Base-by-base conservation (phyloP, 202 grass and related monocot genomes). In the Schoenoplectus triqueter region DNA sequence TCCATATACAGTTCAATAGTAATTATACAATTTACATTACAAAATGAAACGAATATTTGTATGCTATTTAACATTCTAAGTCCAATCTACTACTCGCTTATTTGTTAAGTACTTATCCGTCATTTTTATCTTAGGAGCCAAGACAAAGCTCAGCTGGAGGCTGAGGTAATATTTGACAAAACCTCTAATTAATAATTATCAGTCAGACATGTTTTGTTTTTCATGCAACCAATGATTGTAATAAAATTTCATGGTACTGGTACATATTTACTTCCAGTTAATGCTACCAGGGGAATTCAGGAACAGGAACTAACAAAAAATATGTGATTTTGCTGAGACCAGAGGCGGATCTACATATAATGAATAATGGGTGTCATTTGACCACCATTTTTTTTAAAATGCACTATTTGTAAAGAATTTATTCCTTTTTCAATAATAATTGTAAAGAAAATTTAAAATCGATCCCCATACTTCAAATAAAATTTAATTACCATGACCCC, bases 101-200 rank as follows among this genome's bases (percentile, higher is more conserved):
- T 0, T 54, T 4, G 0, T 75, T 75, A 31, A 31, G 31, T 22
- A 10, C 14, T 7, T 52, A 54, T 51, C 18, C 50, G 9, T 22
- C 8, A 22, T 52, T 22, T 54, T 39, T 74, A 0, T 52, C 18
- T 54, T 31, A 75, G 49, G 10, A 73, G n/a, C 18, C 48, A 39
- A 54, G 72, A 55, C 11, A 75, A 75, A 75, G 72, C 72, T 55
- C 48, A 39, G 10, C 10, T 75, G 9, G 72, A 75, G 19, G 49
- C 72, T 31, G 48, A 55, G 19, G 72, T 55, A 75, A 52, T 39
- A 54, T 75, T 31, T 52, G 10, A 74, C 9, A 22, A 14, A 22
- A 74, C 46, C 8, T 73, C 7, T 17, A 5, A 31, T 31, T 31
- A 31, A 31, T 31, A 31, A 50, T 73, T 73, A 50, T 73, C 69